Base-by-base conservation (phyloP, 176 grass and related monocot genomes). In the Ampelocalamus luodianensis region DNA sequence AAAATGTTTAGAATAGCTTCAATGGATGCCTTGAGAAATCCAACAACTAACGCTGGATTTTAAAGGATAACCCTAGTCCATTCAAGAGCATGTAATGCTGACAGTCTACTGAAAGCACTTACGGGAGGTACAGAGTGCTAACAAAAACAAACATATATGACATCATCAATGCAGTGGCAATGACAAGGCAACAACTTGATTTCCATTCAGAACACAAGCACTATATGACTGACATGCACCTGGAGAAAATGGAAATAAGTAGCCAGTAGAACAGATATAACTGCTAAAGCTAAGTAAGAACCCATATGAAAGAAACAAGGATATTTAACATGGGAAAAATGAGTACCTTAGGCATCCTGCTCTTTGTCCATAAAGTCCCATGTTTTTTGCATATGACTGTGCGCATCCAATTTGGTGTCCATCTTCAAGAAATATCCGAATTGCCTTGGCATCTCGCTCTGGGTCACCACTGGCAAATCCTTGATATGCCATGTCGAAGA, bases 401-500 rank as follows among this genome's bases (percentile, higher is more conserved):
- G 95, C 95, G 71, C 92, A 94, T 68, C 95, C 95, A 90, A 97
- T 97, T 79, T 91, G 82, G 74, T 94, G 92, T 46, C 95, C 95
- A 84, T 97, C 95, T 86, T 97, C 86, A 83, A 97, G 92, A 72
- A 97, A 97, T 60, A 97, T 97, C 55, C 86, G 54, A 71, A 97
- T 94, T 63, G 95, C 90, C 68, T 97, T 97, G 3, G 88, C 95
- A 90, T 97, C 95, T 88, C 84, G 92, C 70, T 97, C 92, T 68
- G 95, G 92, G 85, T 97, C 90, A 70, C 95, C 95, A 45, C 95
- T 97, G 59, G 95, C 95, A 91, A 97, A 97, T 62, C 95, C 95
- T 97, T 94, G 95, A 85, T 94, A 97, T 60, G 95, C 92, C 95
- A 97, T 97, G 84, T 97, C 95, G 83, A 97, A 97, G 77, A 97